Conservation (phyloP, 257 asterid species). For the Verbascum thapsus region DNA sequence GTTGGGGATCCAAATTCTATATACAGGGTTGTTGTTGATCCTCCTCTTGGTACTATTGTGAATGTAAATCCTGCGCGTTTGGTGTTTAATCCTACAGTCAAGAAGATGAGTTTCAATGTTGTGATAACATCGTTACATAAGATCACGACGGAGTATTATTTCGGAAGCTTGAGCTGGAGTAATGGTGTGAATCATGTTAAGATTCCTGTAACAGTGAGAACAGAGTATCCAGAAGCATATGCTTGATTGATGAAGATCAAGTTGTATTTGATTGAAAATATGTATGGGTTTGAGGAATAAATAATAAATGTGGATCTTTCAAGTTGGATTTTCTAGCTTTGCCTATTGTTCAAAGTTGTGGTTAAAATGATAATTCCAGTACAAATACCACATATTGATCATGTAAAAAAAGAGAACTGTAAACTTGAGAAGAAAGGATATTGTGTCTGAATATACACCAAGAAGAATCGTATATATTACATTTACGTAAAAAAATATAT, state of each 20-base stretch:
- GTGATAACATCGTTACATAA: constrained; percentile 21
- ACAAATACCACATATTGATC: too few species aligned
- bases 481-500: not conserved
- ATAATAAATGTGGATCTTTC: too few species aligned
- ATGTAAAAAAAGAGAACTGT: too few species aligned
- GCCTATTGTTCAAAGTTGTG: too few species aligned
- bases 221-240: constrained; percentile 14
- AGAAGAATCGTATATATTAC: not conserved
- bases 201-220: constrained; percentile 41
- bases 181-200: constrained; percentile 29
- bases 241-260: too few species aligned
- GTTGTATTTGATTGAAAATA: too few species aligned
- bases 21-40: constrained; percentile 28
- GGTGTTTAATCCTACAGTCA: constrained; percentile 32
- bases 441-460: too few species aligned
- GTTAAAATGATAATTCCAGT: too few species aligned
- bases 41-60: constrained; percentile 34
- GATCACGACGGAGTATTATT: constrained; percentile 32
- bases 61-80: constrained; percentile 34
- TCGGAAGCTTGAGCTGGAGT: constrained; percentile 47
- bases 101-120: constrained; percentile 30
- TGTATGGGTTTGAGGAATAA: too few species aligned
- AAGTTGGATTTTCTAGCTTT: too few species aligned
- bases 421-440: too few species aligned
- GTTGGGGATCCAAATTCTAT: constrained; percentile 38